These are phyloP conservation scores for Penicillium sp. DNA, from an alignment of 2,329 filamentous ascomycete genomes.

Conservation along the genomic window DNA sequence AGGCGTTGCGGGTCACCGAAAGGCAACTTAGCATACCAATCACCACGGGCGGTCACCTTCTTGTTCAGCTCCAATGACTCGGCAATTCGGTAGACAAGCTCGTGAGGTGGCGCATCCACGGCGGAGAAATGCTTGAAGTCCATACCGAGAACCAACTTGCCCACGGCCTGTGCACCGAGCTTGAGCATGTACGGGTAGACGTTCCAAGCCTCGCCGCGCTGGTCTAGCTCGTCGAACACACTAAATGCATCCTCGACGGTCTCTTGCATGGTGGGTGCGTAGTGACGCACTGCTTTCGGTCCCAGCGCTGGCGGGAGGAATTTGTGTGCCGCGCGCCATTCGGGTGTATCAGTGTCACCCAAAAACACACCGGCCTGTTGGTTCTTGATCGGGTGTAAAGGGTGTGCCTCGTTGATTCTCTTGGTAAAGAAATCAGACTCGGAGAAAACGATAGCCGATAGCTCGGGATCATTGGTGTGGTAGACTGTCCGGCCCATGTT, in stretches of 20 bases:
- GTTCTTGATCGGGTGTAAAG: constrained; percentile 31
- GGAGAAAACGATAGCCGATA: constrained; percentile 50
- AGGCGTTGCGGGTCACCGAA: constrained; percentile 58
- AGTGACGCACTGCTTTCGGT: constrained; percentile 34
- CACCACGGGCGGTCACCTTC: constrained; percentile 55
- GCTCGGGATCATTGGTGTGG: constrained; percentile 52
- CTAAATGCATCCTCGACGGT: constrained; percentile 54
- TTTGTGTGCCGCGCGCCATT: constrained; percentile 55
- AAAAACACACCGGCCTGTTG: constrained; percentile 34
- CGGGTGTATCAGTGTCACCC: constrained; percentile 33
- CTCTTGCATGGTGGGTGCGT: constrained; percentile 59
- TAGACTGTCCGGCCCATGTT: constrained; percentile 55
- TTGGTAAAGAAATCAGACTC: constrained; percentile 58
- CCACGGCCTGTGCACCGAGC: constrained; percentile 46
- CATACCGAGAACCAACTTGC: constrained; percentile 47
- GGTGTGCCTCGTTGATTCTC: constrained; percentile 43
- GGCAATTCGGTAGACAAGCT: constrained; percentile 54
- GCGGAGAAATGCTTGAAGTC: constrained; percentile 49
- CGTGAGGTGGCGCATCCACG: constrained; percentile 50
- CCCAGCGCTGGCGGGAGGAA: constrained; percentile 41
- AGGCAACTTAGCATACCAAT: constrained; percentile 58
- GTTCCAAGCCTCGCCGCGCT: constrained; percentile 47
- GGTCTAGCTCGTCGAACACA: constrained; percentile 52
- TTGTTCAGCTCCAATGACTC: constrained; percentile 58
- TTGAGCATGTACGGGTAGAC: constrained; percentile 54